Base-by-base conservation (phyloP, 805 yeast species). In the Candida taoyuanica region DNA sequence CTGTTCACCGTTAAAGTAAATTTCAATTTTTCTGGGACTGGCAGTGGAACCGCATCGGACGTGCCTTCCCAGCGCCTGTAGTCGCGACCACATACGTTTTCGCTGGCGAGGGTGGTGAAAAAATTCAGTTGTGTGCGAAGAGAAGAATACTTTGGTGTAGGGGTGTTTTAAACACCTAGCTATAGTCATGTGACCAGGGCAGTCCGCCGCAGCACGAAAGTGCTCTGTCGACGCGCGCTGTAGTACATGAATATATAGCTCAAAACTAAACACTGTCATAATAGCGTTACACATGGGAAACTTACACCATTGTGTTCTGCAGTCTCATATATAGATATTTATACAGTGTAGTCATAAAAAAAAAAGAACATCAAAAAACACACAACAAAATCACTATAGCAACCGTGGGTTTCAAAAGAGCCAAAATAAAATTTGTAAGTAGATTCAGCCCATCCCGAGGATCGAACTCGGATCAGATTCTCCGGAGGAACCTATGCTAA, bases 401-500 rank as follows among this genome's bases (percentile, higher is more conserved):
- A n/a, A n/a, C n/a, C n/a, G n/a, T n/a, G n/a, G n/a, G n/a, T n/a
- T n/a, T n/a, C n/a, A n/a, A n/a, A n/a, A 20, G 19, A 18, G 35
- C 38, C 39, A 45, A 39, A 42, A 36, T 34, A 43, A 47, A 42
- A 43, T 36, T 31, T 34, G 29, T 24, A 33, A 38, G 41, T 14
- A 39, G 45, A 43, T 39, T 18, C 21, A 62, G 71, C 71, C 71
- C 71, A 68, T 61, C 65, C 71, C 71, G 71, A 69, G 73, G 67
- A 58, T 67, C 73, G 73, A 67, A 67, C 73, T 69, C 71, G 71
- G 71, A 67, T 67, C 73, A 59, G 70, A 65, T 59, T 67, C 71
- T 65, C 73, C 73, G 73, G 73, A 67, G 65, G 63, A 64, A 63
- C 64, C 69, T 60, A 67, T 67, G 71, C 71, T 67, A 64, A 65